Evolutionary conservation across 768 basidiomycete species (phyloP), one percentile per base, ranked within the genome.

Genomic region (Pleurotus giganteus): DNA sequence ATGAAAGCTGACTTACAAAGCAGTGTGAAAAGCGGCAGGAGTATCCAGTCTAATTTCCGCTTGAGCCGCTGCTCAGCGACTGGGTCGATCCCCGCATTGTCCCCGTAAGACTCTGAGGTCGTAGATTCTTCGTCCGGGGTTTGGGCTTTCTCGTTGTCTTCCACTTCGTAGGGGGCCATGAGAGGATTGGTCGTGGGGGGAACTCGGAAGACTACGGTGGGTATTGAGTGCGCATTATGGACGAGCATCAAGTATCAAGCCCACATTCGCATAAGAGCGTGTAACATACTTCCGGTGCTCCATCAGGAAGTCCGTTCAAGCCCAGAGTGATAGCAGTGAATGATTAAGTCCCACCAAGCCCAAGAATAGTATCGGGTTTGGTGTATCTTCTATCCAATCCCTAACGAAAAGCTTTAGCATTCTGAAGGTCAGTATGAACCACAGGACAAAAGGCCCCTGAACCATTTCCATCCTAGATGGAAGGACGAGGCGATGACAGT

Each of bases 11-110:
- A 57, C 74, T 61, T 57, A 74, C 74, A 74, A 11, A 75, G 68
- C 24, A 74, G 52, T 15, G 71, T 72, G 57, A 74, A 74, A 31
- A 75, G 53, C 4, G 75, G 75, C 23, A 77, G 47, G 13, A 77
- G 53, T 15, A 61, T 57, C 50, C 61, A 59, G 54, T 74, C 74
- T 27, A 73, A 60, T 54, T 74, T 75, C 17, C 67, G 57, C 29
- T 73, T 54, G 12, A 75, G 67, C 37, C 58, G 68, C 39, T 60
- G 62, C 55, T 74, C 72, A 41, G 68, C 70, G n/a, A 65, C 58
- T 7, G 66, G 64, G 56, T 74, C 70, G 51, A 73, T 70, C 4
- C 24, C 49, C n/a, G 15, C 49, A 45, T 23, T 45, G 23, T 26
- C 17, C 6, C 9, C 17, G 19, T 24, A 12, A 19, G 44, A 24